Conservation (phyloP, 495 filamentous ascomycete genomes). For the Podospora pseudopauciseta region DNA sequence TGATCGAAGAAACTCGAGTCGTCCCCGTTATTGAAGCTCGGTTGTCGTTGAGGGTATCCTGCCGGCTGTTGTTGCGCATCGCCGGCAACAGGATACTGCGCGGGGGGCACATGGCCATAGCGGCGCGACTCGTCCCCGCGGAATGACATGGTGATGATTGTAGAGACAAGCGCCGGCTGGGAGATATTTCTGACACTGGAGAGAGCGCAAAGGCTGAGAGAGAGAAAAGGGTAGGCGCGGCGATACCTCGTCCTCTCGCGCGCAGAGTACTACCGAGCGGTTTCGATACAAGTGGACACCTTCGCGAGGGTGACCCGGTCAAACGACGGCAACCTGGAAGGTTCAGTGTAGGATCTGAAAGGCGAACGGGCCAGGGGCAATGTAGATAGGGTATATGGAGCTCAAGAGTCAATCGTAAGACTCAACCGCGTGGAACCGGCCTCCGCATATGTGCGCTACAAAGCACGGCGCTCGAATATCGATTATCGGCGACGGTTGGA, state of each 20-base stretch:
- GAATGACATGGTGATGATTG: constrained; percentile 48
- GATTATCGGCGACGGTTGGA: not conserved
- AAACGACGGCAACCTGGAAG: not conserved
- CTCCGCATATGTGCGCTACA: not conserved
- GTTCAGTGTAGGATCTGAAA: not conserved
- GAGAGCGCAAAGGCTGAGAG: not conserved
- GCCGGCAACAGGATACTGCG: constrained; percentile 50
- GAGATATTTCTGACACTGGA: not conserved
- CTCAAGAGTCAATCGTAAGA: not conserved
- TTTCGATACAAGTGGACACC: constrained; percentile 3
- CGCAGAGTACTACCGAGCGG: not conserved
- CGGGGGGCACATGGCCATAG: constrained; percentile 56
- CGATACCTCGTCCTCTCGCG: not conserved
- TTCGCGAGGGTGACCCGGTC: not conserved
- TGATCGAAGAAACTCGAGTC: constrained; percentile 57
- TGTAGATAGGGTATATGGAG: not conserved
- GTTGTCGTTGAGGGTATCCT: constrained; percentile 51
- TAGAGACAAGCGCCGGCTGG: constrained; percentile 6
- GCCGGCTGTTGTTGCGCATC: constrained; percentile 31
- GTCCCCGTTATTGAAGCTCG: constrained; percentile 78
- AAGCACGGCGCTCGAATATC: not conserved
- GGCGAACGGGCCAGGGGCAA: not conserved
- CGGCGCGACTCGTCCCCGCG: constrained; percentile 52
- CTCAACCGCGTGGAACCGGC: not conserved
- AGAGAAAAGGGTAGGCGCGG: not conserved